A percentile compares a stretch with the other conserved stretches of the same genome.
These are phyloP conservation scores for Trichoderma orchidacearum DNA, from an alignment of 495 filamentous ascomycete species.

Conservation along the genomic window DNA sequence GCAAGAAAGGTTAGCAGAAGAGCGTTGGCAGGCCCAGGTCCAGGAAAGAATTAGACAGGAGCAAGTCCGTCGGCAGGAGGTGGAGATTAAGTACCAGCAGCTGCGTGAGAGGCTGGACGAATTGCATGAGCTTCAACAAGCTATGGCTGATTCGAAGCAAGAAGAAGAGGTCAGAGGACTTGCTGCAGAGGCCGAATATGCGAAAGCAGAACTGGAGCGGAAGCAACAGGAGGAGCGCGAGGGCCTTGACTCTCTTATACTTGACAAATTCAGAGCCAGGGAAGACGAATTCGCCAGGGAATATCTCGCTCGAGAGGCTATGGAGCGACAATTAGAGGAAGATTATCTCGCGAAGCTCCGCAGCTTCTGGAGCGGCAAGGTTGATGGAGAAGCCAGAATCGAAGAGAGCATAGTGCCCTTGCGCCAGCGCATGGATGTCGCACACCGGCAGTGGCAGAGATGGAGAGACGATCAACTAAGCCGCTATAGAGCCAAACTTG, in stretches of 20 bases:
- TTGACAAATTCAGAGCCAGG: neutral
- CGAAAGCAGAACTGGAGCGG: conserved; percentile 6
- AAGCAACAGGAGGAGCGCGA: conserved; percentile 12
- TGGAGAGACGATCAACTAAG: conserved; percentile 14
- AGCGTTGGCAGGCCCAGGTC: conserved; percentile 9
- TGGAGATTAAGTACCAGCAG: conserved; percentile 13
- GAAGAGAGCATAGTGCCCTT: conserved; percentile 12
- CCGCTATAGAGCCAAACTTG: conserved; percentile 5
- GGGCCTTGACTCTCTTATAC: conserved; percentile 1
- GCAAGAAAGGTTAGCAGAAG: conserved; percentile 10
- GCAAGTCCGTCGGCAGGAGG: conserved; percentile 11
- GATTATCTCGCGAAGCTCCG: conserved; percentile 14
- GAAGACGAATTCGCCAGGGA: conserved; percentile 14
- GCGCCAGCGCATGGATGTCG: conserved; percentile 13
- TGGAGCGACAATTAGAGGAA: conserved; percentile 17
- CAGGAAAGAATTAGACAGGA: conserved; percentile 15
- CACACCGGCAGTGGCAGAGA: conserved; percentile 12
- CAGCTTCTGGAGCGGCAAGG: conserved; percentile 14
- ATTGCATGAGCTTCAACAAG: conserved; percentile 13
- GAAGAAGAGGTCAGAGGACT: conserved; percentile 5
- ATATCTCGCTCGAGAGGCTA: conserved; percentile 9
- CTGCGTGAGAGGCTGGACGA: conserved; percentile 9
- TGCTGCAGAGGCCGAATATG: neutral
- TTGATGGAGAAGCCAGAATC: conserved; percentile 5
- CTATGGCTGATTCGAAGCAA: conserved; percentile 7